Base-by-base conservation (phyloP, 2,329 filamentous ascomycete species). In the Chaetomiaceae sp. region DNA sequence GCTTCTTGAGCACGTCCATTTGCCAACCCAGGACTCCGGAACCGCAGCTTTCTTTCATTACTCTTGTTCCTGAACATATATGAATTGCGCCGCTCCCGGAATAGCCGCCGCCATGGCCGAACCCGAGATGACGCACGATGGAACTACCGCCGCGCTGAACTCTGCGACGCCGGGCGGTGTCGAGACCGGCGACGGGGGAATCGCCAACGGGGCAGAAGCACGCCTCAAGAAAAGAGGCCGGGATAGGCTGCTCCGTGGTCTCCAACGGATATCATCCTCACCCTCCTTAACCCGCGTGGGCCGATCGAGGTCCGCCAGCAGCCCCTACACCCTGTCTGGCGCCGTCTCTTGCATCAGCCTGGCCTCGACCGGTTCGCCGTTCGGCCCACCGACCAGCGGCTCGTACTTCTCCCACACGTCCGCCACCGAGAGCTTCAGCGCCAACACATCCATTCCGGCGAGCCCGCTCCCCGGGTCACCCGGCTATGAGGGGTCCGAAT, bases 231-330 rank as follows among this genome's bases (percentile, higher is more conserved):
- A 48, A 50, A 89, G 84, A 65, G 79, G 82, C 47, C 81, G 86
- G 41, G 81, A 84, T 60, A 81, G 84, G 53, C 69, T 95, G 30
- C 73, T 95, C 16, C 82, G 83, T 56, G 82, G 84, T 27, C 76
- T 95, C 43, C 85, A 92, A 55, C 84, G 88, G 51, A 92, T 95
- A 63, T 85, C 87, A 10, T 95, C 89, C 0, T 89, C 85, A 6
- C 84, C 87, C 1, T 87, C 86, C 14, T 71, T 95, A 44, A 74
- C 78, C 35, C 79, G 79, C 51, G 68, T 83, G 48, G 78, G 82
- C 50, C 80, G 86, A 53, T 73, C 81, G 21, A 77, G 83, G 50
- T 85, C 88, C 6, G 77, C 81, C 51, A 84, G 80, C 62, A 86
- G 85, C 61, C 81, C 85, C 9, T 84, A 89, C 75, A 71, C 82